phyloP scores from a whole-genome alignment of 805 yeast genomes.

The Saturnispora dispora region DNA sequence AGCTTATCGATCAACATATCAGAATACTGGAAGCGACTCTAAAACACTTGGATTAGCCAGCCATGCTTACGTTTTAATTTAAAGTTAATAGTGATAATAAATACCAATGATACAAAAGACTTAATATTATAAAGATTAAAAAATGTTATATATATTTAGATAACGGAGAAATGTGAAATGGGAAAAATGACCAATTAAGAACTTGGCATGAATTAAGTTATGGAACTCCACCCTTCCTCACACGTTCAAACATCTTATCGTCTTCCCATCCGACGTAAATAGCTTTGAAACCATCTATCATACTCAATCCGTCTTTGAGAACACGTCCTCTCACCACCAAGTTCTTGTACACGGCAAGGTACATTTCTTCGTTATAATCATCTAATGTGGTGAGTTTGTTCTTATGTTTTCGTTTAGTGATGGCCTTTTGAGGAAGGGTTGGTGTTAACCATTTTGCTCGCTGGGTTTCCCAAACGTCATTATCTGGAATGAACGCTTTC shows the following conservation, averaged over 20 bases:
- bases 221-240: constrained; percentile 20
- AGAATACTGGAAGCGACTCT: constrained; percentile 58
- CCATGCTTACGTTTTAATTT: not conserved
- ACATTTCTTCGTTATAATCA: constrained; percentile 26
- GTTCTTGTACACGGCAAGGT: constrained; percentile 54
- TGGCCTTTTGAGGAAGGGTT: constrained; percentile 10
- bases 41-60: constrained; percentile 25
- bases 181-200: not conserved
- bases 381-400: constrained; percentile 29
- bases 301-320: constrained; percentile 61
- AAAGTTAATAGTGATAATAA: not conserved
- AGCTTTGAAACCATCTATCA: constrained; percentile 61
- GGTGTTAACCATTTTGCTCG: constrained; percentile 57
- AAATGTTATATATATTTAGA: not conserved
- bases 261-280: constrained; percentile 82
- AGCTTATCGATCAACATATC: constrained; percentile 60
- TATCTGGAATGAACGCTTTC: constrained; percentile 16
- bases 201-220: not conserved
- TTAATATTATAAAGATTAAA: not conserved
- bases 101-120: not conserved
- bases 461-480: constrained; percentile 58
- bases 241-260: constrained; percentile 47
- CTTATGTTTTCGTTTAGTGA: constrained; percentile 1
- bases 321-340: constrained; percentile 63
- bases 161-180: not conserved